Conservation (phyloP, 768 basidiomycete genomes). For the Auriculariales sp. region DNA sequence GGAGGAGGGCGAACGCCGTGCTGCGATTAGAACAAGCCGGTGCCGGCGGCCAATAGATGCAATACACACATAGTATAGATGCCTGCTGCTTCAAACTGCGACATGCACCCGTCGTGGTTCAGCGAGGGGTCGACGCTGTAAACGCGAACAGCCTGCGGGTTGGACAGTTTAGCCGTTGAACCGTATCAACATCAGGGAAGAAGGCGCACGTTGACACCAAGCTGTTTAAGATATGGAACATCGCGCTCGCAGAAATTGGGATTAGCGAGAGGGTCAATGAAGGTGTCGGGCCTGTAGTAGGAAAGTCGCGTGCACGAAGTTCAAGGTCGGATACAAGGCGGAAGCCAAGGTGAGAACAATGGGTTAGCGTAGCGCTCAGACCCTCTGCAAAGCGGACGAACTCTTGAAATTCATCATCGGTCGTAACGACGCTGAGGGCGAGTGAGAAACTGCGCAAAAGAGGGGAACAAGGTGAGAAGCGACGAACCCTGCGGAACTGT, state of each 20-base stretch:
- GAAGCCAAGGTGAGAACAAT: no score
- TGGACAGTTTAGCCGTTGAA: background rate
- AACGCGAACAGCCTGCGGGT: slow-evolving; percentile 41
- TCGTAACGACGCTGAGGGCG: no score
- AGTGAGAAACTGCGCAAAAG: no score
- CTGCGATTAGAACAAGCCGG: background rate
- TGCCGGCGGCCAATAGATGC: background rate
- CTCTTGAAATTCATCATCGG: no score
- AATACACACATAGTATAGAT: slow-evolving; percentile 76
- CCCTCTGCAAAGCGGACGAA: no score
- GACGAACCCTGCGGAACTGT: no score
- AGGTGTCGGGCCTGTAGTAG: slow-evolving; percentile 62
- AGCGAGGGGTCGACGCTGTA: slow-evolving; percentile 71
- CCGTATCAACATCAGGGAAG: background rate
- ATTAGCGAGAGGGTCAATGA: slow-evolving; percentile 66
- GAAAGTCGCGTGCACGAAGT: no score
- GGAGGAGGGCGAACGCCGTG: slow-evolving; percentile 2
- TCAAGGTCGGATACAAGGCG: no score
- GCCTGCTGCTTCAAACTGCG: slow-evolving; percentile 52
- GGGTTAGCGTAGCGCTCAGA: no score
- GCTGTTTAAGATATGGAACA: slow-evolving; percentile 56
- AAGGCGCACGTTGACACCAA: slow-evolving; percentile 44
- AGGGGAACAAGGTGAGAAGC: no score
- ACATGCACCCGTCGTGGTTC: slow-evolving; percentile 85
- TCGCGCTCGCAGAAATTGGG: slow-evolving; percentile 59